Base-by-base conservation (phyloP, 2,329 filamentous ascomycete species). In the Microsporum canis region DNA sequence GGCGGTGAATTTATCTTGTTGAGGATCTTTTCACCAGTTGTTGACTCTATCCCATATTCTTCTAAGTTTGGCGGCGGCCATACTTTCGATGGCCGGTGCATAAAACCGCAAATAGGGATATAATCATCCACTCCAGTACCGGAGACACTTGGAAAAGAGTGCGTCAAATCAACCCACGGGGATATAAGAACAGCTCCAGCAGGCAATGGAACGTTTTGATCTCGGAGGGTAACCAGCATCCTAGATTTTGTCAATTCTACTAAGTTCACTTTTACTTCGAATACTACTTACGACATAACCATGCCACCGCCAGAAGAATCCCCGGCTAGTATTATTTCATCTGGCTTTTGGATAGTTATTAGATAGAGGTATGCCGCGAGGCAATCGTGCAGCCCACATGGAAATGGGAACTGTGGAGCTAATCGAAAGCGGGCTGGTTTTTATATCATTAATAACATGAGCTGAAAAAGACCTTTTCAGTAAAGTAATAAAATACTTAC, bases 301-400 rank as follows among this genome's bases (percentile, higher is more conserved):
- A 97, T 94, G 7, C 92, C 94, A 39, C 86, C 94, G 29, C 94
- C 94, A 0, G 94, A 94, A 7, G 92, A 96, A 70, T 99, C 94
- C 27, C 94, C 94, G 0, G 90, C 91, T 33, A 97, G 73, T 17
- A 97, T 79, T 51, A 99, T 94, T 6, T 90, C 91, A 27, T 81
- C 86, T 0, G 92, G 86, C 57, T 90, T 84, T 66, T 95, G 87
- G 1, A 84, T 76, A 2, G 84, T 84, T 55, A 97, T 80, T 1
- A 97, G 82, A 67, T 89, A 87, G 14, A 97, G 77, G 70, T 99
- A 97, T 0, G 90, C 84, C 1, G 92, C 89, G 57, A 99, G 72
- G 68, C 90, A 96, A 71, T 99, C 94, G 61, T 94, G 86, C 5
- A 99, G 75, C 33, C 89, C 91, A 69, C 94, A 97, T 0, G 94